These are phyloP conservation scores for Eragrostis nindensis DNA, from an alignment of 176 grass and related monocot species.

Conservation along the genomic window DNA sequence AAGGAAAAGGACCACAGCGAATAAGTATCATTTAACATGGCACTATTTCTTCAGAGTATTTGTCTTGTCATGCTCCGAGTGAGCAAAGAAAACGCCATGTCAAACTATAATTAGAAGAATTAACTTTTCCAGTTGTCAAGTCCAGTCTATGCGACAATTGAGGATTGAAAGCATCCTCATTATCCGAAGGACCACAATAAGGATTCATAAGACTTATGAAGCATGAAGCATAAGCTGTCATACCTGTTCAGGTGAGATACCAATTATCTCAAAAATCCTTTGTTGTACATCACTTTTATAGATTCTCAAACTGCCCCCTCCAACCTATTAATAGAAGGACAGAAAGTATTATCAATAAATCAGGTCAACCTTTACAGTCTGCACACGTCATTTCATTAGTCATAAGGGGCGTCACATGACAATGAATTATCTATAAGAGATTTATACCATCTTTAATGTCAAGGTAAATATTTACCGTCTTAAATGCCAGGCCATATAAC, in stretches of 20 bases:
- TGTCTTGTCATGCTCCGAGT: not conserved
- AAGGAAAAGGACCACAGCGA: not conserved
- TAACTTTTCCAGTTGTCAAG: not conserved
- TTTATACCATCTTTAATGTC: not conserved
- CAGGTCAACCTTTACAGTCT: not conserved
- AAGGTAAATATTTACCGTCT: slow-evolving; percentile 15
- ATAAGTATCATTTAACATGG: not conserved
- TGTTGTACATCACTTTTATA: slow-evolving; percentile 90
- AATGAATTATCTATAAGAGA: not conserved
- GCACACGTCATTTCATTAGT: not conserved
- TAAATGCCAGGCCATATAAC: not conserved
- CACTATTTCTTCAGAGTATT: not conserved
- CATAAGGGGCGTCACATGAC: not conserved
- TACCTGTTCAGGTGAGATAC: slow-evolving; percentile 81
- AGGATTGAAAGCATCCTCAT: not conserved
- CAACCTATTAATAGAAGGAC: slow-evolving; percentile 58
- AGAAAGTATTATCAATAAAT: not conserved
- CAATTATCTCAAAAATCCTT: slow-evolving; percentile 90
- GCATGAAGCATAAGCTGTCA: not conserved
- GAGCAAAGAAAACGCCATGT: not conserved
- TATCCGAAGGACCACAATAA: not conserved
- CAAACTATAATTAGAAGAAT: too few species aligned
- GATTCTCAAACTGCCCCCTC: slow-evolving; percentile 94
- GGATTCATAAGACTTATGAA: not conserved
- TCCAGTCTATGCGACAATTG: not conserved